Evolutionary conservation across 2,329 filamentous ascomycete species (phyloP), one percentile per base, ranked within the genome.

Genomic region (Ceratocystis ficicola): DNA sequence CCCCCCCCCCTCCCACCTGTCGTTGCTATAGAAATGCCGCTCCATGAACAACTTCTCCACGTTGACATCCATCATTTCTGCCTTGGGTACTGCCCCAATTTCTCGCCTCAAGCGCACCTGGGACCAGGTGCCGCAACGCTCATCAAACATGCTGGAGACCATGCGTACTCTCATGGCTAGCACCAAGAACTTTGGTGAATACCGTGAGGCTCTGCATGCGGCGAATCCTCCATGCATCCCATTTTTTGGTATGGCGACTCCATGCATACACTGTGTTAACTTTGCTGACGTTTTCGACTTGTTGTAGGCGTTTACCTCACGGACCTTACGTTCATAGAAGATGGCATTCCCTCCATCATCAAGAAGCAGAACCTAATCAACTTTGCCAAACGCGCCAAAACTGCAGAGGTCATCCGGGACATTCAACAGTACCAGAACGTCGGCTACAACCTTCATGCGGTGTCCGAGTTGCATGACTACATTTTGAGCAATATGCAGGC

Each of bases 361-460:
- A 97, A 96, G 76, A 95, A 95, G 77, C 94, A 92, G 6, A 90
- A 95, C 72, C 81, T 96, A 70, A 96, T 99, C 80, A 99, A 99
- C 78, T 99, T 99, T 76, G 91, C 92, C 72, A 99, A 99, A 81
- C 88, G 94, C 64, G 89, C 91, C 65, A 99, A 97, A 81, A 97
- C 94, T 15, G 94, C 94, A 22, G 94, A 97, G 74, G 94, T 99
- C 52, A 99, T 99, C 72, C 89, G 92, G 69, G 93, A 97, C 74
- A 97, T 99, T 70, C 94, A 97, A 75, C 93, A 97, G 74, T 99
- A 96, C 74, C 94, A 99, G 75, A 96, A 96, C 72, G 90, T 95
- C 68, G 91, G 91, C n/a, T 99, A 97, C 74, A 87, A 89, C 6
- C 79, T 99, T 64, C 89, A 95, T 73, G 83, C 91, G 0, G 93